Base-by-base conservation (phyloP, 371 early-diverging fungal species). In the Lichtheimia corymbifera region DNA sequence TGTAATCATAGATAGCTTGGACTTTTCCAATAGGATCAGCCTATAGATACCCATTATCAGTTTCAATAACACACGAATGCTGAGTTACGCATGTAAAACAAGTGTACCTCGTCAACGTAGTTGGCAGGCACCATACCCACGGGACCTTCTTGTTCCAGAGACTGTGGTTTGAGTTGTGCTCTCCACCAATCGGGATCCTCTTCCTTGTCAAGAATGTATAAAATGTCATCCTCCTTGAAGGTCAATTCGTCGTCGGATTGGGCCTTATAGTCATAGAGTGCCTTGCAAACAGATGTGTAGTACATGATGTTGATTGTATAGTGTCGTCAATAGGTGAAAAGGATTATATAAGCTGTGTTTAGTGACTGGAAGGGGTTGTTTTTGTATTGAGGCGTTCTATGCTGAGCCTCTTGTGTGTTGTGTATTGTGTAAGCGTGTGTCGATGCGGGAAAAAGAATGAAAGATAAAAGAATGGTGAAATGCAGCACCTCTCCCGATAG, bases 181-280 rank as follows among this genome's bases (percentile, higher is more conserved):
- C 86, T 85, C 74, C 83, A 85, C 92, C 93, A 93, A 50, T 89
- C 88, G 24, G 86, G 83, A 68, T 90, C 91, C 6, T 62, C 63
- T 62, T 76, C 75, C 61, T 84, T 86, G 35, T 90, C 87, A 35
- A 90, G 68, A 60, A 91, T 79, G 71, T 91, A 92, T 24, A 92
- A 62, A 47, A 86, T 72, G 64, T 88, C 83, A 64, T 87, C 89
- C 66, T 95, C 92, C 30, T 82, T 74, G 63, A 97, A 85, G 20
- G 84, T 78, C 55, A 97, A 73, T 77, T 97, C 97, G 59, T 96
- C 96, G 59, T 87, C 89, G 44, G 87, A 86, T 53, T 84, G 84
- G 6, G 96, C 89, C 30, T 83, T 80, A 73, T 96, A 97, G 63
- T 91, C 89, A 71, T 95, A 96, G 14, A 78, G 64, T 27, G 82